A percentile compares a stretch with the other conserved stretches of the same genome.
Evolutionary conservation across 148 eudicot genomes (phyloP).

Genomic region (Rheum nobile): DNA sequence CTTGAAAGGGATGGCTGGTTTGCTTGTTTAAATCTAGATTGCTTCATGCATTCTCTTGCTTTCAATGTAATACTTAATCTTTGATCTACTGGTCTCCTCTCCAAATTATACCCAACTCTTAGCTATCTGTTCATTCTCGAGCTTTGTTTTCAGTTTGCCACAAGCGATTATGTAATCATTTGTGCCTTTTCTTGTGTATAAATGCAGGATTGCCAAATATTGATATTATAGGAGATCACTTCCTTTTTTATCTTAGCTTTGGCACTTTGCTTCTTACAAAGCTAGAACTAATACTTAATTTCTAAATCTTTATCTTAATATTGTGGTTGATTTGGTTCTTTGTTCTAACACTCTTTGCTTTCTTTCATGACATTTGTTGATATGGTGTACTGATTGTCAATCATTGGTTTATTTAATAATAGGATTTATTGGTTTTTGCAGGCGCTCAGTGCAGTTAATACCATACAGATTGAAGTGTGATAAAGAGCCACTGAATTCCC

Average conservation of each 20-base stretch:
- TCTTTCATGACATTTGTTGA: not conserved
- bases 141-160: not conserved
- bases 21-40: too few species aligned
- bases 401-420: not conserved
- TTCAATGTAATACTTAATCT: too few species aligned
- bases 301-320: not conserved
- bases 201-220: not conserved
- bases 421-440: constrained; percentile 16
- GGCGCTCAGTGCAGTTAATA: constrained; percentile 48
- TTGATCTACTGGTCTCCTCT: too few species aligned
- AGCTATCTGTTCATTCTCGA: not conserved
- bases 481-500: constrained; percentile 75
- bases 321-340: not conserved
- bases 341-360: not conserved
- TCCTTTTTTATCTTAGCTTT: not conserved
- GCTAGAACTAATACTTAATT: not conserved
- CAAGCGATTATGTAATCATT: not conserved
- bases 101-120: not conserved
- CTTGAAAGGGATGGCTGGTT: too few species aligned
- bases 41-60: too few species aligned
- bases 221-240: not conserved
- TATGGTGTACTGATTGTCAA: not conserved
- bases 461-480: constrained; percentile 86
- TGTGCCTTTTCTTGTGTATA: not conserved
- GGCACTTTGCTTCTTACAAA: not conserved